These are phyloP conservation scores for Tetrahymena malaccensis DNA, from an alignment of 73 alveolate species.

Conservation along the genomic window DNA sequence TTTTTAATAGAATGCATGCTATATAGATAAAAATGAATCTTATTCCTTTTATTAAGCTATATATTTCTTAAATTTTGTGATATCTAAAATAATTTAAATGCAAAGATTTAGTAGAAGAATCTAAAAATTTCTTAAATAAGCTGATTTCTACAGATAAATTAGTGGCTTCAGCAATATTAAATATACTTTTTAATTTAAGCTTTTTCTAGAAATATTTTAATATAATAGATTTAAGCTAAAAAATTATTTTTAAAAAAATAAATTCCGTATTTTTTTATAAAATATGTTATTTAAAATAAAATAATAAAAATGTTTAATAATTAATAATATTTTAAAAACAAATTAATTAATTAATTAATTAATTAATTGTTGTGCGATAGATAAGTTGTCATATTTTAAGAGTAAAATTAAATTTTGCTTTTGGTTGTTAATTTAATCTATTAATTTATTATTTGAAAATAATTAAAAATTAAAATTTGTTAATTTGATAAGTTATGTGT, in stretches of 20 bases:
- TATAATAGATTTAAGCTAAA: neutral
- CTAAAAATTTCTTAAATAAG: neutral
- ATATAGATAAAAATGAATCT: neutral
- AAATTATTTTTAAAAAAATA: too few relatives aligned
- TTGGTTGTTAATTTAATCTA: too few relatives aligned
- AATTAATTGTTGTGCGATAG: too few relatives aligned
- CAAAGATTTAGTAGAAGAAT: neutral
- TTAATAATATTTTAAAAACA: too few relatives aligned
- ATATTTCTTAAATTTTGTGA: neutral
- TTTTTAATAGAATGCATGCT: neutral
- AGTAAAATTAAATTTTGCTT: too few relatives aligned
- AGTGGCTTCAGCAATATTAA: neutral
- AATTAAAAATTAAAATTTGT: too few relatives aligned
- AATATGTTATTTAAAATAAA: too few relatives aligned
- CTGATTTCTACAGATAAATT: neutral
- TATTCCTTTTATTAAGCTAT: neutral
- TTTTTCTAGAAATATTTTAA: neutral
- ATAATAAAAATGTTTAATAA: too few relatives aligned
- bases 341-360: too few relatives aligned
- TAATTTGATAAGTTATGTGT: neutral
- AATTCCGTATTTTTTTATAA: too few relatives aligned
- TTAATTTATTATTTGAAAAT: too few relatives aligned
- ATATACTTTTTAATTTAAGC: neutral
- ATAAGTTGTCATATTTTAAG: too few relatives aligned
- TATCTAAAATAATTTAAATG: neutral